These are phyloP conservation scores for Astrephomene gubernaculifera DNA, from an alignment of 139 green algal genomes.

Conservation along the genomic window DNA sequence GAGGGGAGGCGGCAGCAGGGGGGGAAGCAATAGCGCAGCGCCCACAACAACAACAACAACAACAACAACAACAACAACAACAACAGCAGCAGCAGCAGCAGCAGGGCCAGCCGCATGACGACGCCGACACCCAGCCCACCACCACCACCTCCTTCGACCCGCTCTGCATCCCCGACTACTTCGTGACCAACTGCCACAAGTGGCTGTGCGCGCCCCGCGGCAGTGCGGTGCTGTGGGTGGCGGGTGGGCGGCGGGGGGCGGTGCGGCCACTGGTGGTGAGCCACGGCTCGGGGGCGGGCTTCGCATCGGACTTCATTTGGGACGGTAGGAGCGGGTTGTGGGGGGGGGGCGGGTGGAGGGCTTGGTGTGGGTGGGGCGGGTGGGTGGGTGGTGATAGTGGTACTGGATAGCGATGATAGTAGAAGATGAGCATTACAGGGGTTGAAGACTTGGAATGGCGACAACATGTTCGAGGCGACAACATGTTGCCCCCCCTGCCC, in stretches of 20 bases:
- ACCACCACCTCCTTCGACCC: neutral
- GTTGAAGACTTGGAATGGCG: too few relatives aligned
- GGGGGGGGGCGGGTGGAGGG: neutral
- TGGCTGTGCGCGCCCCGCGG: constrained; percentile 74
- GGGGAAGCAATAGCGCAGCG: neutral
- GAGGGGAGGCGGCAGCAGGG: neutral
- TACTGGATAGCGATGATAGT: too few relatives aligned
- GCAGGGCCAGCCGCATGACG: neutral
- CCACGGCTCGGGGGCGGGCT: constrained; percentile 69
- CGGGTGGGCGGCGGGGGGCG: constrained; percentile 13
- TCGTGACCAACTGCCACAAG: constrained; percentile 78
- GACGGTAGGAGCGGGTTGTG: constrained; percentile 68
- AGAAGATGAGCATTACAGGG: too few relatives aligned
- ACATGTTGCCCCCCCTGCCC: too few relatives aligned
- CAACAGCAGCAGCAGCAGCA: neutral
- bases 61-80: neutral
- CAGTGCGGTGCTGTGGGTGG: constrained; percentile 71
- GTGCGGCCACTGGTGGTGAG: constrained; percentile 68
- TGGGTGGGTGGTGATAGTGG: neutral
- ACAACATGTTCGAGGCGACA: too few relatives aligned
- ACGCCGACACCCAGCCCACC: neutral
- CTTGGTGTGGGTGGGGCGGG: too few relatives aligned
- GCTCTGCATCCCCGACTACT: constrained; percentile 54
- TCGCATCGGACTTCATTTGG: constrained; percentile 78
- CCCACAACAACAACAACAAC: neutral